Evolutionary conservation across 768 basidiomycete genomes (phyloP), one percentile per base, ranked within the genome.

Genomic region (Leccinum fibrillosum): DNA sequence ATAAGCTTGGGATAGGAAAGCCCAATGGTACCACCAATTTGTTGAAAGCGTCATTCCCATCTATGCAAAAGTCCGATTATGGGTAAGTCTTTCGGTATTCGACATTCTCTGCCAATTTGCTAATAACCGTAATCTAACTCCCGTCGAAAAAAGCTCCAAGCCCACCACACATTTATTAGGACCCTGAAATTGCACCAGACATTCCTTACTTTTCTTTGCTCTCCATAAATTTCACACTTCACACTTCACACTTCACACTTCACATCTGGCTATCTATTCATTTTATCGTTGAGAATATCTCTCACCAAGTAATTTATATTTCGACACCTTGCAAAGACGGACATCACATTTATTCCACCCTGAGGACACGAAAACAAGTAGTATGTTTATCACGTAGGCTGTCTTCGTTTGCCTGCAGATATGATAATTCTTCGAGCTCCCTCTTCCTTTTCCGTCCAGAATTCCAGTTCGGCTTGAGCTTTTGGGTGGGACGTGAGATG

Each of bases 381-480:
- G 51, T 28, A 61, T 64, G 48, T 61, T 57, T 59, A 73, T 66
- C 58, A 63, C 44, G 51, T 32, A 51, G 48, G 21, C 32, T 65
- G 66, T 52, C 64, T 72, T 50, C 61, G 64, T 61, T 76, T 75
- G 37, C 72, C 70, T 1, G 69, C 69, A 39, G 77, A 69, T 56
- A 85, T 72, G 39, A 86, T 81, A 66, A 82, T 81, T 56, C 85
- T 75, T 62, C 81, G 77, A 35, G 90, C 85, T 64, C 91, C 87
- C 67, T 94, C 94, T 66, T 94, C 91, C 56, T 89, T 79, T 62
- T 92, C 85, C 4, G 89, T 82, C 90, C 94, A 97, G 71, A 87
- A 93, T 4, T 84, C 85, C 42, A 94, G 82, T 67, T 98, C 95
- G 57, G 84, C 83, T 68, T 96, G 94, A 1, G 89, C 81, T 69